Evolutionary conservation across 345 rosid species (phyloP).

Genomic region (Lepidium didymum): DNA sequence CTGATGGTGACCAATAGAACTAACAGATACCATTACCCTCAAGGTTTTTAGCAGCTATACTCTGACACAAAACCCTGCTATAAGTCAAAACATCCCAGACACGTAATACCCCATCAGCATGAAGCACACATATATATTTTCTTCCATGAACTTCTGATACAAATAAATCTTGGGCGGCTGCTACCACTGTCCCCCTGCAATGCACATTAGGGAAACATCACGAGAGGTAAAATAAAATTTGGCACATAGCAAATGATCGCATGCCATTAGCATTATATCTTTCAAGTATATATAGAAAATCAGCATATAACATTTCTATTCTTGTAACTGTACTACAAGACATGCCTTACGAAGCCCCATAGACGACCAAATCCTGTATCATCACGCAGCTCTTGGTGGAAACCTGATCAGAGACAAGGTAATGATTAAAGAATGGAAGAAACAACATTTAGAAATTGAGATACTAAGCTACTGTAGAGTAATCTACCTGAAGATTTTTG

Average conservation of each 20-base stretch:
- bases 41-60: slow-evolving; percentile 36
- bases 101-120: slow-evolving; percentile 61
- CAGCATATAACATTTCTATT: not conserved
- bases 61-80: slow-evolving; percentile 53
- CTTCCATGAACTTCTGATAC: slow-evolving; percentile 45
- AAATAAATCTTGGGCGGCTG: slow-evolving; percentile 58
- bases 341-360: slow-evolving; percentile 81
- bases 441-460: not conserved
- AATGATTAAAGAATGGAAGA: not conserved
- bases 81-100: slow-evolving; percentile 58
- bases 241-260: not conserved
- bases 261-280: not conserved
- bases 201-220: not conserved
- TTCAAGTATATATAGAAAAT: not conserved
- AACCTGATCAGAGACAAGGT: slow-evolving; percentile 36
- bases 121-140: slow-evolving; percentile 49
- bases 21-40: slow-evolving; percentile 44
- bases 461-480: not conserved
- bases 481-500: slow-evolving; percentile 51
- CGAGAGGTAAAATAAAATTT: not conserved
- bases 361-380: slow-evolving; percentile 69
- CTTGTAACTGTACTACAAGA: not conserved
- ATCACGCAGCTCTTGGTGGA: slow-evolving; percentile 62
- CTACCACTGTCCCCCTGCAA: slow-evolving; percentile 63
- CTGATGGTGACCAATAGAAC: not conserved